Percentiles rank a stretch among this genome's conserved stretches.
Conservation (phyloP, 1,284 basidiomycete species). For the Tylopilus sp. region DNA sequence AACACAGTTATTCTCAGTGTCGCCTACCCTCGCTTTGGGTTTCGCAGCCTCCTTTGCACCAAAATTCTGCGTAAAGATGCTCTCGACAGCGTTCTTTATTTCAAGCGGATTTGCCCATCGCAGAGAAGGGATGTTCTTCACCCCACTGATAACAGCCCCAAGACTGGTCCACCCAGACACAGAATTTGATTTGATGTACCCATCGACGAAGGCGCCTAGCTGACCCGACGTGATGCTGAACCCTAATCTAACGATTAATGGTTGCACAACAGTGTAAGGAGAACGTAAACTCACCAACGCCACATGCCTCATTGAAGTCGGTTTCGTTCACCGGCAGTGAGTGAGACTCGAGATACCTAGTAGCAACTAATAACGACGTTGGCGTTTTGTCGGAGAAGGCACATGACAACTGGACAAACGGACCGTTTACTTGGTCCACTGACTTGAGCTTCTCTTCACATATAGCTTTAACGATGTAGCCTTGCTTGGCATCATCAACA, state of each 20-base stretch:
- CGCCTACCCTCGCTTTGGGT: conserved; percentile 67
- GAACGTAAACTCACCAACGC: conserved; percentile 70
- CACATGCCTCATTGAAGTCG: conserved; percentile 81
- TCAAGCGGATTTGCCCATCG: conserved; percentile 92
- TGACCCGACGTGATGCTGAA: conserved; percentile 76
- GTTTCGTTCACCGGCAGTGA: conserved; percentile 62
- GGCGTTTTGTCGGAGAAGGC: not conserved
- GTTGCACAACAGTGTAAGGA: not conserved
- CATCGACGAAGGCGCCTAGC: conserved; percentile 58
- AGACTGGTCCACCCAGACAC: conserved; percentile 75
- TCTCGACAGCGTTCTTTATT: conserved; percentile 85
- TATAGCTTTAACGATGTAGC: conserved; percentile 71
- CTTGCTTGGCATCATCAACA: conserved; percentile 55
- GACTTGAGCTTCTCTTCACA: conserved; percentile 73
- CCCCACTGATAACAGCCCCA: conserved; percentile 66
- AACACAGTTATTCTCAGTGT: not conserved
- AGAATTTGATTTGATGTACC: conserved; percentile 58
- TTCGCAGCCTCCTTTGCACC: conserved; percentile 75
- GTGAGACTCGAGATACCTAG: conserved; percentile 73
- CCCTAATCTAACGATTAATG: conserved; percentile 52
- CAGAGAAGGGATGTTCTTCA: conserved; percentile 69
- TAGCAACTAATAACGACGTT: conserved; percentile 55
- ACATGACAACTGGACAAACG: conserved; percentile 26
- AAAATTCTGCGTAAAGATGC: conserved; percentile 72
- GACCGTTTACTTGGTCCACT: conserved; percentile 87